phyloP scores from a whole-genome alignment of 805 yeast genomes.

The Schizosaccharomyces osmophilus region DNA sequence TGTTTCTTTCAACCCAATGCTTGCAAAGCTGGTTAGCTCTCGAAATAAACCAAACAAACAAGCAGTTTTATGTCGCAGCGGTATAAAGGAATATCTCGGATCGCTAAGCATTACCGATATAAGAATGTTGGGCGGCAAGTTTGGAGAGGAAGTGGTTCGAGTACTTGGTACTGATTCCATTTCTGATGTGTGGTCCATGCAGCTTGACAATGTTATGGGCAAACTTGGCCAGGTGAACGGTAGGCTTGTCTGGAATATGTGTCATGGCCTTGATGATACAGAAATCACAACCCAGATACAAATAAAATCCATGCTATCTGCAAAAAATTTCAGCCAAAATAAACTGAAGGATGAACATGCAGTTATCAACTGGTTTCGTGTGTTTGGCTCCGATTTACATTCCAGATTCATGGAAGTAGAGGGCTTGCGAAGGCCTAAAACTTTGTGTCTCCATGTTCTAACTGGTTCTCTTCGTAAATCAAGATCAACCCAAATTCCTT shows the following conservation, averaged over 20 bases:
- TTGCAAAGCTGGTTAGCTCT: slow-evolving; percentile 76
- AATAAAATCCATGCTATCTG: slow-evolving; percentile 69
- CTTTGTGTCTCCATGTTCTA: slow-evolving; percentile 20
- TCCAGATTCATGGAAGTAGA: slow-evolving; percentile 39
- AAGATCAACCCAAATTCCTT: background rate
- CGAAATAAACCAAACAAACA: slow-evolving; percentile 59
- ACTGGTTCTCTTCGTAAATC: background rate
- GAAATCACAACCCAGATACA: slow-evolving; percentile 35
- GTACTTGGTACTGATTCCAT: slow-evolving; percentile 24
- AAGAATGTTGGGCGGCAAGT: slow-evolving; percentile 79
- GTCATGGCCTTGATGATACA: slow-evolving; percentile 35
- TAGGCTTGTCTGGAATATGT: slow-evolving; percentile 29
- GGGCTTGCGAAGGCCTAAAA: slow-evolving; percentile 27
- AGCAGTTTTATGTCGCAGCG: slow-evolving; percentile 34
- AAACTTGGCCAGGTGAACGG: slow-evolving; percentile 27
- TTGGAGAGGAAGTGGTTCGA: slow-evolving; percentile 36
- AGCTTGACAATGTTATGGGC: background rate
- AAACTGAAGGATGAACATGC: slow-evolving; percentile 30
- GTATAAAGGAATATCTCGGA: slow-evolving; percentile 29
- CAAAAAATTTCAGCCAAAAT: slow-evolving; percentile 40
- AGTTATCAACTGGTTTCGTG: slow-evolving; percentile 53
- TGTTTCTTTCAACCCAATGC: slow-evolving; percentile 42
- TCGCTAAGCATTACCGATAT: slow-evolving; percentile 46
- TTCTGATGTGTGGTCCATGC: background rate
- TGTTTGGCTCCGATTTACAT: slow-evolving; percentile 55